Evolutionary conservation across 176 grass and related monocot genomes (phyloP), one percentile per base, ranked within the genome.

Genomic region (Carex kokanica): DNA sequence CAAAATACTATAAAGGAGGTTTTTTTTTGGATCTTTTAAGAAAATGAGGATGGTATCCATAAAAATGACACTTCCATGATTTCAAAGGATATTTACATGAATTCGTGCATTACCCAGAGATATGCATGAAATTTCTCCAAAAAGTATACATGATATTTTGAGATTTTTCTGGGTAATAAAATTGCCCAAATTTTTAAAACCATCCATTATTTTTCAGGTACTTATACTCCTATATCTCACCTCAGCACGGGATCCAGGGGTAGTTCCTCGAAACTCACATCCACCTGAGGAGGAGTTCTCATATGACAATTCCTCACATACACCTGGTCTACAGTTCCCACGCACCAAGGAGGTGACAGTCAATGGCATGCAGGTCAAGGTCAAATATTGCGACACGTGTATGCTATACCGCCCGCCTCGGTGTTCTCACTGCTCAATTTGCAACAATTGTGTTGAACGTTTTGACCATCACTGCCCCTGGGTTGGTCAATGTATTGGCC

Each of bases 401-500:
- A 98, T 98, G 96, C 72, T 99, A 79, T 99, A 93, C 69, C 87
- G 92, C 10, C 95, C 93, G 86, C 93, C 93, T 40, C 88, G 96
- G 18, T 99, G 86, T 47, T 95, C 93, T 51, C 96, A 99, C 79
- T 99, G 93, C 74, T 92, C 89, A 45, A 95, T 91, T 89, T 99
- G 96, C 71, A 90, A 95, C 87, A 99, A 95, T 63, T 99, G 93
- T 82, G 91, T 99, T 6, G 91, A 93, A 78, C 86, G 93, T 6
- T 95, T 99, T 70, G 96, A 99, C 87, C 96, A 99, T 88, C 96
- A 99, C 80, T 99, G 93, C 83, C 91, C 89, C 45, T 99, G 93
- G 93, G 96, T 93, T 87, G 96, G 93, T 20, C 96, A 99, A 81
- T 99, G 96, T 49, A 93, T 99, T 62, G 96, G 96, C 78, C 91